Conservation (phyloP, 2,329 filamentous ascomycete genomes). For the Exserohilum rostratum region DNA sequence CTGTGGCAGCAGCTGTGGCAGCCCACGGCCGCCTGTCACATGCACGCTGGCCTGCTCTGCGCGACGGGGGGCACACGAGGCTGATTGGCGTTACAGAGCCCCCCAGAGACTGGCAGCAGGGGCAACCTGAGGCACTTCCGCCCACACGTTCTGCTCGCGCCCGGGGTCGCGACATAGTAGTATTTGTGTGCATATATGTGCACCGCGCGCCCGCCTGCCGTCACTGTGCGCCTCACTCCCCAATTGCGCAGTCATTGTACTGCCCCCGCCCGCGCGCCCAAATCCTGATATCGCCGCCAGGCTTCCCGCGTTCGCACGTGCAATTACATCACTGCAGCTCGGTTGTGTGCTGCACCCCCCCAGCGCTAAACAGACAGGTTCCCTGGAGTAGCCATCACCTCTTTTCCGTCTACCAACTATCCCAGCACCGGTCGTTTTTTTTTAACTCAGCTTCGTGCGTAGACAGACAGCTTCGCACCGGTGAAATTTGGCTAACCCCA, state of each 20-base stretch:
- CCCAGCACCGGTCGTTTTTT: conserved; percentile 9
- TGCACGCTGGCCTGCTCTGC: not conserved
- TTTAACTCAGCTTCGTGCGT: conserved; percentile 10
- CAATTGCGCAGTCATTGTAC: not conserved
- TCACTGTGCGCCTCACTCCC: not conserved
- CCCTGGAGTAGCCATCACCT: conserved; percentile 14
- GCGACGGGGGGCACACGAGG: not conserved
- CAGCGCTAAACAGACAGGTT: conserved; percentile 19
- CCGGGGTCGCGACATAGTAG: conserved; percentile 2
- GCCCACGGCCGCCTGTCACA: not conserved
- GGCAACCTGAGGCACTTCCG: conserved; percentile 10
- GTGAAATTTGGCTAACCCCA: not conserved
- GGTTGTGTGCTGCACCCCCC: conserved; percentile 22
- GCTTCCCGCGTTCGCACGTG: conserved; percentile 34
- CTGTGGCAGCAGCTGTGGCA: no score
- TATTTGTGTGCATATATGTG: no score
- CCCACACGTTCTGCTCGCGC: not conserved
- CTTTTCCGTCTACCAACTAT: conserved; percentile 18
- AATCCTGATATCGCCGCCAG: conserved; percentile 14
- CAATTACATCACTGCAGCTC: conserved; percentile 38
- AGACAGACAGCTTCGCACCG: not conserved
- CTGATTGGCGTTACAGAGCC: not conserved
- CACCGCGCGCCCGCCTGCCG: not conserved
- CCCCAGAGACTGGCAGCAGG: not conserved
- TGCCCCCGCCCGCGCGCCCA: conserved; percentile 2